Conservation (phyloP, 139 green algal genomes). For the Volvox africanus region DNA sequence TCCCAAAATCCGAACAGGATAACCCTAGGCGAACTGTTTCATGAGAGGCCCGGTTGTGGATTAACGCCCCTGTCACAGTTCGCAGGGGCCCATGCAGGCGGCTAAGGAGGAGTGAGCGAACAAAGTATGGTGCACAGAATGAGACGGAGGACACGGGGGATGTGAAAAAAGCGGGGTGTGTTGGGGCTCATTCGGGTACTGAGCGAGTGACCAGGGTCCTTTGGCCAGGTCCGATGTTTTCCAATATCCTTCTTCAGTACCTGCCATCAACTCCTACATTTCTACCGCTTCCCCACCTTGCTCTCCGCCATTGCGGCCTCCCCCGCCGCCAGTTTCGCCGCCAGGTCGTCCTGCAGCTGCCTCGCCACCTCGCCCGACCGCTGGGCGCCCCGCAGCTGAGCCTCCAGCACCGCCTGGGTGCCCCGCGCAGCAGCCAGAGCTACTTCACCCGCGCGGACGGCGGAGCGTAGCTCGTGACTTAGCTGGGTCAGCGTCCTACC, state of each 20-base stretch:
- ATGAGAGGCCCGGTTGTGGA: not conserved
- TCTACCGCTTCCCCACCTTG: not conserved
- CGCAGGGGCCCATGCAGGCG: no score
- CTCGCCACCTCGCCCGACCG: not conserved
- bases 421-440: slow-evolving; percentile 1
- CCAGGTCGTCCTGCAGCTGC: slow-evolving; percentile 4
- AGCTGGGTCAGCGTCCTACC: not conserved
- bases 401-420: slow-evolving; percentile 32
- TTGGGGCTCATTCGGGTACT: no score
- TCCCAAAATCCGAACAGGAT: no score
- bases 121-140: no score
- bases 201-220: no score
- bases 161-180: no score
- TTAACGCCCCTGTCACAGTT: no score
- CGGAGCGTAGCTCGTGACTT: slow-evolving; percentile 10
- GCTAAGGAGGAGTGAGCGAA: no score
- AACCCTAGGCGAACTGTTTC: not conserved
- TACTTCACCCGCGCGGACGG: slow-evolving; percentile 13
- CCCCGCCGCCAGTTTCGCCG: slow-evolving; percentile 10
- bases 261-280: not conserved
- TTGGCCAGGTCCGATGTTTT: not conserved
- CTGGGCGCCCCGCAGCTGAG: slow-evolving; percentile 35
- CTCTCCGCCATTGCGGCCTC: not conserved
- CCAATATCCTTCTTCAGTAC: no score
- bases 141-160: no score